Percentiles rank a stretch among this genome's conserved stretches.
Evolutionary conservation across 2,329 filamentous ascomycete species (phyloP).

Genomic region (Epichloe hybrida): DNA sequence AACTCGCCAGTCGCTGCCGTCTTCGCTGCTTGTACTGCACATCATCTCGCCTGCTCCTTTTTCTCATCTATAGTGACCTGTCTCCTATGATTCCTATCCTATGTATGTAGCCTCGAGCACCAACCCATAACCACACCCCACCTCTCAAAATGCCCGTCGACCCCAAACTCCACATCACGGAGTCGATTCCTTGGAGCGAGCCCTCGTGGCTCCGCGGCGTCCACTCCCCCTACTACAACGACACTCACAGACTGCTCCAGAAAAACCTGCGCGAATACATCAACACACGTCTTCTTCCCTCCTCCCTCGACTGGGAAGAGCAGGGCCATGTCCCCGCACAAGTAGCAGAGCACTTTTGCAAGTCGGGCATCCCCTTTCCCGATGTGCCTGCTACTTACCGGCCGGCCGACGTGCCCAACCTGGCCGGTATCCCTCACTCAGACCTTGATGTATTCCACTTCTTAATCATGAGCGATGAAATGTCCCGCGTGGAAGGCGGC

Average conservation of each 20-base stretch:
- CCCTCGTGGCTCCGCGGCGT: conserved; percentile 17
- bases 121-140: no score
- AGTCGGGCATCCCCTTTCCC: conserved; percentile 24
- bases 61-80: no score
- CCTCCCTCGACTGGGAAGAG: conserved; percentile 51
- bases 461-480: conserved; percentile 42
- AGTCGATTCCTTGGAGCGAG: conserved; percentile 12
- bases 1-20: not conserved
- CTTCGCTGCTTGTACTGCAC: not conserved
- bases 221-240: conserved; percentile 43
- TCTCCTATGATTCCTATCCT: no score
- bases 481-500: conserved; percentile 39
- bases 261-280: conserved; percentile 44
- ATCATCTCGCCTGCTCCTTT: no score
- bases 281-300: conserved; percentile 41
- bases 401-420: conserved; percentile 14
- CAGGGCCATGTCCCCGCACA: conserved; percentile 35
- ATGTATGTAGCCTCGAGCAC: no score
- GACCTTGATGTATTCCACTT: conserved; percentile 44
- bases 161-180: conserved; percentile 10
- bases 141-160: conserved; percentile 7
- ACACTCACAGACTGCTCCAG: conserved; percentile 45
- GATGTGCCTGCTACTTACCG: conserved; percentile 25
- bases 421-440: conserved; percentile 29
- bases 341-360: conserved; percentile 23